Evolutionary conservation across 2,329 filamentous ascomycete species (phyloP), one percentile per base, ranked within the genome.

Genomic region (Pseudogymnoascus destructans): DNA sequence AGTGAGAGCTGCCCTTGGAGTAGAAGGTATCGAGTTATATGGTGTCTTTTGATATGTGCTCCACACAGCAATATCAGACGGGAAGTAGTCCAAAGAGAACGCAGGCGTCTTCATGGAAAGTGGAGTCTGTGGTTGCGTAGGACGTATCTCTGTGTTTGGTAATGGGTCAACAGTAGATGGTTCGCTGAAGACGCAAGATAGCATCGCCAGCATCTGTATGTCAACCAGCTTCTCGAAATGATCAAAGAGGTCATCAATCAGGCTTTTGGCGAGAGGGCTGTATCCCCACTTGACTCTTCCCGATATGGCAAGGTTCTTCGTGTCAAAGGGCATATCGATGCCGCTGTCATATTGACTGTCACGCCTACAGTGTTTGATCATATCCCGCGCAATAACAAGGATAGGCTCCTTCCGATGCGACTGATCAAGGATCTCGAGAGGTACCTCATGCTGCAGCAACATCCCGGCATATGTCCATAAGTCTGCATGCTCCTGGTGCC

Each of bases 381-480:
- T 77, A 61, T 85, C 77, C 62, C 78, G 80, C 13, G 87, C 87
- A 62, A 91, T 80, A 5, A 90, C 79, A 25, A 89, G 72, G 54
- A 69, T 65, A 17, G 68, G 83, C 60, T 85, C 76, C 7, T 76
- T 74, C 38, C 76, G 73, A 61, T 77, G 74, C 27, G 76, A 72
- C 59, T 79, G 76, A 3, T 77, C 74, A 42, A 86, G 72, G 23
- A 88, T 73, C 64, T 86, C 79, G 3, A 92, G 73, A 1, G 86
- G 87, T 25, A 91, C 84, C 46, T 89, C 82, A 64, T 87, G 86
- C 63, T 84, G 82, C 49, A 97, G 74, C 5, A 97, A 76, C 59
- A 96, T 75, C 15, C 82, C 85, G 58, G 89, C 77, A 63, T 96
- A 85, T 55, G 80, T 81, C 93, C 93, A 98, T 5, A 95, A 80